Percentiles rank a stretch among this genome's conserved stretches.
Evolutionary conservation across 2,329 filamentous ascomycete genomes (phyloP).

Genomic region (Paecilomyces dactylethromorphus): DNA sequence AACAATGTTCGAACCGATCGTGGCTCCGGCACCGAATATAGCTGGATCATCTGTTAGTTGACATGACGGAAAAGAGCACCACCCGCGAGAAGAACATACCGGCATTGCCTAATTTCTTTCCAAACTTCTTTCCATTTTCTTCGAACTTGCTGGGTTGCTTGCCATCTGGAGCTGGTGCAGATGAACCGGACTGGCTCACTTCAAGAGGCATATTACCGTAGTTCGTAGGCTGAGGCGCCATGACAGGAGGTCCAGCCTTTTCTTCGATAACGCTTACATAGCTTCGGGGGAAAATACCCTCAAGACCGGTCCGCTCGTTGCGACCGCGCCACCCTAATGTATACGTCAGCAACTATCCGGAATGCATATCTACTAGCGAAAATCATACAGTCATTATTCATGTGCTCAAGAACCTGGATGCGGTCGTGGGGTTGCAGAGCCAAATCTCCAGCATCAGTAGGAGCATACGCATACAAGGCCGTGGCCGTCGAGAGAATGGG

Average conservation of each 20-base stretch:
- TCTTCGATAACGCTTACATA: conserved; percentile 72
- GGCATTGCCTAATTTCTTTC: conserved; percentile 82
- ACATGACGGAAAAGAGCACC: background rate
- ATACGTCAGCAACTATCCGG: conserved; percentile 8
- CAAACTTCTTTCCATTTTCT: conserved; percentile 85
- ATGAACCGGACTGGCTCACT: conserved; percentile 53
- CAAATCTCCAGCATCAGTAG: conserved; percentile 74
- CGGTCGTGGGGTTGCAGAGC: conserved; percentile 73
- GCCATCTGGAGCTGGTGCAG: conserved; percentile 30
- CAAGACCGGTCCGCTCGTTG: conserved; percentile 72
- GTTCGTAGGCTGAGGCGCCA: conserved; percentile 34
- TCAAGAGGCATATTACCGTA: conserved; percentile 67
- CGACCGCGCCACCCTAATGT: conserved; percentile 66
- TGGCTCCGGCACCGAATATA: conserved; percentile 89
- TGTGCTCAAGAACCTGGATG: conserved; percentile 78
- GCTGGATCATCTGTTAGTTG: conserved; percentile 49
- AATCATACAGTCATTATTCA: conserved; percentile 77
- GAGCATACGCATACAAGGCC: conserved; percentile 78
- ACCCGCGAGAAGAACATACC: conserved; percentile 25
- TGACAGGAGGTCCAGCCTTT: conserved; percentile 39
- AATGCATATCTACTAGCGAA: background rate
- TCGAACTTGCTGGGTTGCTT: conserved; percentile 57
- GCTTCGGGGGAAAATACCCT: conserved; percentile 91
- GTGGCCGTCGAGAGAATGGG: conserved; percentile 64
- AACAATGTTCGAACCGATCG: conserved; percentile 81